phyloP scores from a whole-genome alignment of 305 asterid genomes.

The Coffea humblotiana region DNA sequence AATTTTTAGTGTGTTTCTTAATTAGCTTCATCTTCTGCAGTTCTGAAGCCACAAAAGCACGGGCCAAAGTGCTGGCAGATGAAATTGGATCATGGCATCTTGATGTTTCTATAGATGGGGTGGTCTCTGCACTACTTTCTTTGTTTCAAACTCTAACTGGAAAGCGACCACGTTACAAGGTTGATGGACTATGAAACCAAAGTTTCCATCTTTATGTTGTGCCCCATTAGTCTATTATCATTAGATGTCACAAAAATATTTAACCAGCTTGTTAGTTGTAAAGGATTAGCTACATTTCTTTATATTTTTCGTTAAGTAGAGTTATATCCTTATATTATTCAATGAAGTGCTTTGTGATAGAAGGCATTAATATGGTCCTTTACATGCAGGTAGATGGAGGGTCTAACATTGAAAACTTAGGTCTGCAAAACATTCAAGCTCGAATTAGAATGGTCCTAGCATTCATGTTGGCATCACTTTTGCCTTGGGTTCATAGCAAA shows the following conservation, averaged over 20 bases:
- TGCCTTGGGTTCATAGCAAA: constrained; percentile 97
- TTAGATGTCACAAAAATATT: background rate
- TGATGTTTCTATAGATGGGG: constrained; percentile 83
- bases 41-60: constrained; percentile 76
- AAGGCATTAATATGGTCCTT: constrained; percentile 24
- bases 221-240: constrained; percentile 8
- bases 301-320: background rate
- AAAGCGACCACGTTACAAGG: constrained; percentile 89
- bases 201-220: background rate
- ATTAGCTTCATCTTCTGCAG: constrained; percentile 41
- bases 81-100: constrained; percentile 99
- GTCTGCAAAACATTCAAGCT: constrained; percentile 94
- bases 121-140: constrained; percentile 74
- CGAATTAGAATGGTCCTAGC: constrained; percentile 95
- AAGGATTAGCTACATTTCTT: background rate
- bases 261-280: background rate
- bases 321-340: background rate
- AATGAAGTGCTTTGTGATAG: background rate
- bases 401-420: constrained; percentile 87
- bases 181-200: constrained; percentile 24
- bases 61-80: constrained; percentile 89
- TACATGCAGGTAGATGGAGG: constrained; percentile 92
- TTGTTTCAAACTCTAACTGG: constrained; percentile 90
- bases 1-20: constrained; percentile 7
- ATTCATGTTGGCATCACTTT: constrained; percentile 92